A percentile compares a stretch with the other conserved stretches of the same genome.
These are phyloP conservation scores for Cladorrhinum sp. DNA, from an alignment of 2,329 filamentous ascomycete species.

Conservation along the genomic window DNA sequence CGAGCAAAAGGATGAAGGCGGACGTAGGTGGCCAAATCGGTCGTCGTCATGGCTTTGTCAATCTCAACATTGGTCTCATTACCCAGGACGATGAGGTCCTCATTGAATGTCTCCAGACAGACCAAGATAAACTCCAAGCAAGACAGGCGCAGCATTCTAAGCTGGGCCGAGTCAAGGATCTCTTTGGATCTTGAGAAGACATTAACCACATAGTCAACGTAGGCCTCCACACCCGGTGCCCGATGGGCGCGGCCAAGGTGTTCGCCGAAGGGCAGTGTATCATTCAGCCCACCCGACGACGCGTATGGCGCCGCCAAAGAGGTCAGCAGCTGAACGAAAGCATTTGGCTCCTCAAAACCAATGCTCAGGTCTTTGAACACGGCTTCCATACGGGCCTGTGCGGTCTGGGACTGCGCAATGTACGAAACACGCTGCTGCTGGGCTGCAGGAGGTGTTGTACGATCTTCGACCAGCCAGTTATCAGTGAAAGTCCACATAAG, in stretches of 20 bases:
- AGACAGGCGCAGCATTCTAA: constrained; percentile 69
- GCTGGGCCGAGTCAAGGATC: constrained; percentile 63
- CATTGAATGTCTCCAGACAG: constrained; percentile 85
- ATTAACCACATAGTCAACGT: constrained; percentile 83
- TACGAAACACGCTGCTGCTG: constrained; percentile 30
- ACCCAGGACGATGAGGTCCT: constrained; percentile 82
- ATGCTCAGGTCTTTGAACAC: constrained; percentile 72
- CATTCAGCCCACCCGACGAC: constrained; percentile 61
- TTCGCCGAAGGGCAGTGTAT: constrained; percentile 83
- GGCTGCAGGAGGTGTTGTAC: constrained; percentile 33
- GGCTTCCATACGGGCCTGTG: constrained; percentile 51
- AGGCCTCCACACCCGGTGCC: constrained; percentile 80
- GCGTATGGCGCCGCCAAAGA: constrained; percentile 66
- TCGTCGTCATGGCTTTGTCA: constrained; percentile 70
- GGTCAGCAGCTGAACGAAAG: constrained; percentile 76
- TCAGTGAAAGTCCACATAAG: constrained; percentile 80
- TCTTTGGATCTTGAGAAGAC: constrained; percentile 70
- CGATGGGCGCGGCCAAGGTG: constrained; percentile 74
- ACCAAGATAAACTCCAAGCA: constrained; percentile 81
- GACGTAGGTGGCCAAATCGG: constrained; percentile 75
- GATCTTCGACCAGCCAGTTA: constrained; percentile 68
- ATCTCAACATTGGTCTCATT: constrained; percentile 74
- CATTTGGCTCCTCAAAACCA: constrained; percentile 80
- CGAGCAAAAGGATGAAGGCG: constrained; percentile 87
- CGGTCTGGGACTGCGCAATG: constrained; percentile 24